These are phyloP conservation scores for Ceratobasidium sp. DNA, from an alignment of 1,284 basidiomycete species.

Conservation along the genomic window DNA sequence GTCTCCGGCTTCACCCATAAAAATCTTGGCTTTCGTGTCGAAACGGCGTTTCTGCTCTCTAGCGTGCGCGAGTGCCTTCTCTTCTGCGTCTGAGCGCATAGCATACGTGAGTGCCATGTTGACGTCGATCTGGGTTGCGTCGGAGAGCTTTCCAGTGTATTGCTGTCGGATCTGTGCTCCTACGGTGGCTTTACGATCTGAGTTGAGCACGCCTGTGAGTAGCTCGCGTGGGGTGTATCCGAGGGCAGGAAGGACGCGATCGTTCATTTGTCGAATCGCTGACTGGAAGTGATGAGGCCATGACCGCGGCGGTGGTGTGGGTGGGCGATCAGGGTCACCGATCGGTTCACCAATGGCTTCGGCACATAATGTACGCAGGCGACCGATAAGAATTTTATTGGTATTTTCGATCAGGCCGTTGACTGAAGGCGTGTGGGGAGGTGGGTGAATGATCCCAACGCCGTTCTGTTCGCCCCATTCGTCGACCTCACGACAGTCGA, in stretches of 20 bases:
- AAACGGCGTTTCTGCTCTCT: slow-evolving; percentile 21
- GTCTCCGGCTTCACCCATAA: slow-evolving; percentile 28
- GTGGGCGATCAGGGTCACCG: not conserved
- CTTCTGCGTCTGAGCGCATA: slow-evolving; percentile 19
- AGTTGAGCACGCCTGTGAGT: slow-evolving; percentile 34
- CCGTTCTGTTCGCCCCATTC: slow-evolving; percentile 47
- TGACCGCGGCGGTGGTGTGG: not conserved
- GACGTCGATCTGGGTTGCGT: not conserved
- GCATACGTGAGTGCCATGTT: slow-evolving; percentile 40
- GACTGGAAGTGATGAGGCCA: slow-evolving; percentile 42
- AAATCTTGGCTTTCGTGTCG: slow-evolving; percentile 20
- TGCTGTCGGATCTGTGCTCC: not conserved
- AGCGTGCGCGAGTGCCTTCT: slow-evolving; percentile 23
- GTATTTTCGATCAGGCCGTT: slow-evolving; percentile 52
- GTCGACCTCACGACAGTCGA: slow-evolving; percentile 50
- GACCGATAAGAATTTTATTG: slow-evolving; percentile 49
- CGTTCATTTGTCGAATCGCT: slow-evolving; percentile 40
- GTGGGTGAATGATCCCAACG: slow-evolving; percentile 44
- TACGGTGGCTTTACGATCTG: not conserved
- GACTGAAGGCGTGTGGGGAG: slow-evolving; percentile 54
- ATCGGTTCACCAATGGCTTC: slow-evolving; percentile 48
- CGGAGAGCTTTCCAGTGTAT: not conserved
- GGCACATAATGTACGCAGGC: slow-evolving; percentile 49
- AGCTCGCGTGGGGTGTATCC: slow-evolving; percentile 42
- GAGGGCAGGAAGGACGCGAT: slow-evolving; percentile 38